phyloP scores from a whole-genome alignment of 164 flowering plant species.

The Dillenia suffruticosa region DNA sequence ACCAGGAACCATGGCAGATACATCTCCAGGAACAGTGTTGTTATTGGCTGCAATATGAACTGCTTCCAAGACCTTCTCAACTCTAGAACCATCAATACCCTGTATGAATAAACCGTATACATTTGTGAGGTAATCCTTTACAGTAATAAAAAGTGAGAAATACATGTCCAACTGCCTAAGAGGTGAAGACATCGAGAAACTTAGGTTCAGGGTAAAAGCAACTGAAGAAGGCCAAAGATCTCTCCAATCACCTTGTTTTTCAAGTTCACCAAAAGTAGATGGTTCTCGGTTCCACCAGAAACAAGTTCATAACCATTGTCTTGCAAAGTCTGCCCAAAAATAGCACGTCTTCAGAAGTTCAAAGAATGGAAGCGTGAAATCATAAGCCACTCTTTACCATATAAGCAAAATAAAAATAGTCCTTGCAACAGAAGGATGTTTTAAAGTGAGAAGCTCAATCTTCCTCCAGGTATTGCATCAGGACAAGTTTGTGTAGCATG shows the following conservation, averaged over 20 bases:
- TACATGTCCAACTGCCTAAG: too few species aligned
- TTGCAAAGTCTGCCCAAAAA: constrained; percentile 50
- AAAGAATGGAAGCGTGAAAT: too few species aligned
- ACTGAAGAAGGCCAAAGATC: background rate
- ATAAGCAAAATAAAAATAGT: too few species aligned
- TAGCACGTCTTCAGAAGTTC: background rate
- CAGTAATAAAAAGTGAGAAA: too few species aligned
- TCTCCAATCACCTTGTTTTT: constrained; percentile 38
- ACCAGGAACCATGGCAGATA: constrained; percentile 99
- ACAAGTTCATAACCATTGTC: constrained; percentile 80
- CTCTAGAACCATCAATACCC: constrained; percentile 98
- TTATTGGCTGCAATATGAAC: constrained; percentile 99
- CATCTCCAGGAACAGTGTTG: constrained; percentile 90
- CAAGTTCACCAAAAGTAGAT: constrained; percentile 74
- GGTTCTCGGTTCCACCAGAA: constrained; percentile 85
- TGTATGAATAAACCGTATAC: constrained; percentile 11
- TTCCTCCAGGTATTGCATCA: too few species aligned
- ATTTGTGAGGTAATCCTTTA: too few species aligned
- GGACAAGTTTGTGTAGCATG: too few species aligned
- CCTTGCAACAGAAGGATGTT: background rate
- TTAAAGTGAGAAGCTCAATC: too few species aligned
- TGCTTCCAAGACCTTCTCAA: constrained; percentile 90
- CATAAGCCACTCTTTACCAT: too few species aligned
- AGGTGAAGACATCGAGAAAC: too few species aligned
- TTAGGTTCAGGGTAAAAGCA: background rate